Base-by-base conservation (phyloP, 1,139 yeast species). In the Taphrina pruni region DNA sequence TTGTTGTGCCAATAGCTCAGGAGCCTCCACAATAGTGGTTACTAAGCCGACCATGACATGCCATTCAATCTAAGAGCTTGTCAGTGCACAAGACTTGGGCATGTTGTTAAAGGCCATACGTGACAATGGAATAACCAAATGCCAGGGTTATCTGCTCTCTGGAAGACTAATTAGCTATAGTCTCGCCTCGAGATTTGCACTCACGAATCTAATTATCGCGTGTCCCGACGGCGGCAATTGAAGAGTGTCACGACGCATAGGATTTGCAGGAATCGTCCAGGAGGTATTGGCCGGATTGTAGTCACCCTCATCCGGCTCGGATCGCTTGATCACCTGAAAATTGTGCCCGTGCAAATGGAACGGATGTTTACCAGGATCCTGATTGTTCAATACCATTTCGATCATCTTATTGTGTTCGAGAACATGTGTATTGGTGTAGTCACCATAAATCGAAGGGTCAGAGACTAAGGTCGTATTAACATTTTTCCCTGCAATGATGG, bases 61-160 rank as follows among this genome's bases (percentile, higher is more conserved):
- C 97, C 97, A 91, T 76, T 91, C 97, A 73, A 91, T 88, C 62
- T 58, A 17, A 45, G 8, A 8, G 14, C 9, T 21, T 11, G 14
- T 61, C 20, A 61, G 66, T n/a, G 14, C 48, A 9, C 8, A 14
- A n/a, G 20, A 26, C 26, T 14, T 36, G 46, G 9, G 17, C 6
- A 26, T 4, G 6, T 46, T 8, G 1, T 11, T 12, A 21, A 39
- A n/a, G 20, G 35, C 8, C 58, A 39, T 26, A 64, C 46, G 76
- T 91, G 97, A 80, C 97, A 92, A 78, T 91, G 97, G 90, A 91
- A 91, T 76, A 88, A 83, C 96, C 96, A 90, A 54, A 90, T 91
- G 75, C 97, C 97, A 38, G 97, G 97, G 78, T 90, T 90, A 75
- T 88, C 86, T 66, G 96, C 90, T 14, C 62, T 11, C 62, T 58